phyloP scores from a whole-genome alignment of 2,329 filamentous ascomycete species.

The Colletotrichum lini region DNA sequence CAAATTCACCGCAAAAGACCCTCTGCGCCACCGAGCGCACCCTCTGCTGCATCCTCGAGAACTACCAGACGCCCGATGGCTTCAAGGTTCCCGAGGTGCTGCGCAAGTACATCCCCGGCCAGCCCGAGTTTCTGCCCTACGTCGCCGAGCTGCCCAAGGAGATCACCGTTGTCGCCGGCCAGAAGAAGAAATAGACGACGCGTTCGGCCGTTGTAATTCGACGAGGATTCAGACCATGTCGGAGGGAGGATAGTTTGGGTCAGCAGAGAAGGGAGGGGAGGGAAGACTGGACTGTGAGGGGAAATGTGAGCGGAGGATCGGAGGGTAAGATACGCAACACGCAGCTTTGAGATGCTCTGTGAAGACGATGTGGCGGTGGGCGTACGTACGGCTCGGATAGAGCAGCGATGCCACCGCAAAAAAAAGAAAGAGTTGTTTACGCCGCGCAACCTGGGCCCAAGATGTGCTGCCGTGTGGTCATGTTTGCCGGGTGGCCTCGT shows the following conservation, averaged over 20 bases:
- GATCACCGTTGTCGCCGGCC: conserved; percentile 49
- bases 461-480: neutral
- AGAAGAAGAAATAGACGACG: conserved; percentile 47
- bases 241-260: neutral
- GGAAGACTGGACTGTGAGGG: neutral
- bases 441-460: too few relatives aligned
- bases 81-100: conserved; percentile 86
- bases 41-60: conserved; percentile 95
- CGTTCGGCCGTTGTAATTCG: neutral
- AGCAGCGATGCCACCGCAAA: neutral
- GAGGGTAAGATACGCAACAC: neutral
- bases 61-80: conserved; percentile 94
- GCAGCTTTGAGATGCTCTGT: neutral
- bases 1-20: conserved; percentile 66
- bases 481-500: neutral
- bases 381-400: conserved; percentile 1
- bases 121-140: conserved; percentile 91
- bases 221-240: neutral
- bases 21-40: conserved; percentile 93
- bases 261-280: neutral
- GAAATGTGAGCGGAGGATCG: neutral
- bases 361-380: conserved; percentile 1
- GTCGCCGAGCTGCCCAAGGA: conserved; percentile 88
- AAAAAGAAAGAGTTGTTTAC: neutral
- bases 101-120: conserved; percentile 90